Evolutionary conservation across 352 stramenopile species (phyloP), one percentile per base, ranked within the genome.

Genomic region (Phytophthora citricola): DNA sequence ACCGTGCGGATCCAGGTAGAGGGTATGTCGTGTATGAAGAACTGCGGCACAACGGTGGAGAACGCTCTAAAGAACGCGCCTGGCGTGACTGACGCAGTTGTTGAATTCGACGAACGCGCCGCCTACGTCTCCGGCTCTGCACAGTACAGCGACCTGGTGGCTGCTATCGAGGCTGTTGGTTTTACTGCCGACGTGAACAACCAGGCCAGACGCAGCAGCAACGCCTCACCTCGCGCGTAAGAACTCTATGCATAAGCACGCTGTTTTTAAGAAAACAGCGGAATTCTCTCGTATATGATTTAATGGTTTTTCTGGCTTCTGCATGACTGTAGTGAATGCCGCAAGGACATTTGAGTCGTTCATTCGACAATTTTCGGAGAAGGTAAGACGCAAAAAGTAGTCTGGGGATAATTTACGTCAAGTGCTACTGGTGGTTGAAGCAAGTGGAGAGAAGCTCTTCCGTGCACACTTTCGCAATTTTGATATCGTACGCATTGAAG

Each of bases 21-120:
- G 47, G 92, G 93, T 46, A 97, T 97, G 83, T 98, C 81, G 69
- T 98, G 92, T 52, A 95, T 98, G 84, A 98, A 98, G 57, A 98
- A 98, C 76, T 98, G 95, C 69, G 97, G 97, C 43, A 97, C 61
- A 24, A 98, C 93, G 1, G 92, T 98, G 26, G 75, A 94, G 66
- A 90, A 75, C 54, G 87, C 93, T 31, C 66, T 98, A 59, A 78
- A 78, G 39, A 72, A 68, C 51, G 69, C 57, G 3, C 59, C 76
- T 15, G 89, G 90, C 31, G 92, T 97, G 50, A 81, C 77, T 6
- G 77, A 89, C 55, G 91, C 82, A 41, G 74, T 91, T 38, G 90
- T 97, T 31, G 73, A 85, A 53, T 94, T 94, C 52, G 77, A 85
- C 32, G 85, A 95, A 54, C 70, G 74, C 41, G 85, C 75, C 27